A percentile compares a stretch with the other conserved stretches of the same genome.
These are phyloP conservation scores for Elsinoe necatrix DNA, from an alignment of 2,329 filamentous ascomycete genomes.

Conservation along the genomic window DNA sequence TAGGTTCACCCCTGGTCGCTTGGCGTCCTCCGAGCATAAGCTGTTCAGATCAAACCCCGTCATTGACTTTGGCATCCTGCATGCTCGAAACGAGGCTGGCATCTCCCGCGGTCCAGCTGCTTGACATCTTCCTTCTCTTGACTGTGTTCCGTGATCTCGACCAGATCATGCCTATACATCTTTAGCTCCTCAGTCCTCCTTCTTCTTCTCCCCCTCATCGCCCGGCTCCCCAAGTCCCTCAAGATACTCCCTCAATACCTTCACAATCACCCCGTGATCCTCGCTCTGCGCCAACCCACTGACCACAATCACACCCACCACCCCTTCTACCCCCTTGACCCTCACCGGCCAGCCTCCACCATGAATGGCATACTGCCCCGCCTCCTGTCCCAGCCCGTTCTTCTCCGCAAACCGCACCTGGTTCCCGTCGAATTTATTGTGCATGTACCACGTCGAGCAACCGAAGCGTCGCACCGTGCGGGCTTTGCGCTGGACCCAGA, in stretches of 20 bases:
- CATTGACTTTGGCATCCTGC: background rate
- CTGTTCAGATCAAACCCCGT: no score
- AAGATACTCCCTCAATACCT: constrained; percentile 53
- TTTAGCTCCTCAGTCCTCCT: constrained; percentile 25
- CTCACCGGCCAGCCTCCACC: constrained; percentile 67
- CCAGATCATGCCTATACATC: background rate
- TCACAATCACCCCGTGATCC: constrained; percentile 68
- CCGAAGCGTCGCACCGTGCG: constrained; percentile 65
- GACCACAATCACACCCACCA: constrained; percentile 67
- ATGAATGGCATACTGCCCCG: constrained; percentile 63
- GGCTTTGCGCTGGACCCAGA: constrained; percentile 58
- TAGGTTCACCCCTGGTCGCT: no score
- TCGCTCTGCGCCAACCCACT: constrained; percentile 68
- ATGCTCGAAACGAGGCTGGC: no score
- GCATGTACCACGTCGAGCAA: constrained; percentile 61
- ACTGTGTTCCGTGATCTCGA: background rate
- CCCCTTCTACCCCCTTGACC: constrained; percentile 64
- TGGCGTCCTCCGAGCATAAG: no score
- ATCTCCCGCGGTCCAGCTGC: background rate
- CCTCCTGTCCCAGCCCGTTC: constrained; percentile 50
- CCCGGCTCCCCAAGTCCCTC: constrained; percentile 23
- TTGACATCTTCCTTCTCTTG: background rate
- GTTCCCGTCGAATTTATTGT: constrained; percentile 56
- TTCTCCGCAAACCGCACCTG: constrained; percentile 57
- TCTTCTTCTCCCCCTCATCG: constrained; percentile 30